Percentiles rank a stretch among this genome's conserved stretches.
Conservation (phyloP, 257 asterid species). For the Nicotiana attenuata region DNA sequence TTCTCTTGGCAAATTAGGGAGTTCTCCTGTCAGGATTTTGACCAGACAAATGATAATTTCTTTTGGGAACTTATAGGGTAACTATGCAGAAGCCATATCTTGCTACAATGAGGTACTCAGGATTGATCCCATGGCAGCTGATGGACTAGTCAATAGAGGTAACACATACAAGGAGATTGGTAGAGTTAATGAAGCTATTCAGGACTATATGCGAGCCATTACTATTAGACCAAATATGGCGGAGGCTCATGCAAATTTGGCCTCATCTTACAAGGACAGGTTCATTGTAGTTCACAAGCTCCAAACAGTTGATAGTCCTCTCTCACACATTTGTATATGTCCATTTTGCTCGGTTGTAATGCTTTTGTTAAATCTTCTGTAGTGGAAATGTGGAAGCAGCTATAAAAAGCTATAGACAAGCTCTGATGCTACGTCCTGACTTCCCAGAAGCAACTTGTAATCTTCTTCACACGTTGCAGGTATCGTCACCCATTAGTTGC, state of each 20-base stretch:
- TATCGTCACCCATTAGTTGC: slow-evolving; percentile 5
- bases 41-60: background rate
- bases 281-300: slow-evolving; percentile 9
- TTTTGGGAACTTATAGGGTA: slow-evolving; percentile 57
- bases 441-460: slow-evolving; percentile 98
- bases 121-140: slow-evolving; percentile 94
- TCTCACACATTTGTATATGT: slow-evolving; percentile 7
- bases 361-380: slow-evolving; percentile 6
- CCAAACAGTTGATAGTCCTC: background rate
- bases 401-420: slow-evolving; percentile 85
- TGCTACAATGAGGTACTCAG: slow-evolving; percentile 96
- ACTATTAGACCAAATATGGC: slow-evolving; percentile 85
- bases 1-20: background rate
- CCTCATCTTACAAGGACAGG: slow-evolving; percentile 99
- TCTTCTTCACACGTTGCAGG: slow-evolving; percentile 99
- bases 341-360: background rate
- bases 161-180: slow-evolving; percentile 95
- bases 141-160: slow-evolving; percentile 97
- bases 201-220: slow-evolving; percentile 85
- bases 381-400: slow-evolving; percentile 94
- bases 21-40: background rate
- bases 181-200: slow-evolving; percentile 90
- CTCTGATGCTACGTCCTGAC: slow-evolving; percentile 83
- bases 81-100: slow-evolving; percentile 89
- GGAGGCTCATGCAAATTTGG: slow-evolving; percentile 99